Percentiles rank a stretch among this genome's conserved stretches.
phyloP scores from a whole-genome alignment of 805 yeast species.

The Candida sphagnicola region DNA sequence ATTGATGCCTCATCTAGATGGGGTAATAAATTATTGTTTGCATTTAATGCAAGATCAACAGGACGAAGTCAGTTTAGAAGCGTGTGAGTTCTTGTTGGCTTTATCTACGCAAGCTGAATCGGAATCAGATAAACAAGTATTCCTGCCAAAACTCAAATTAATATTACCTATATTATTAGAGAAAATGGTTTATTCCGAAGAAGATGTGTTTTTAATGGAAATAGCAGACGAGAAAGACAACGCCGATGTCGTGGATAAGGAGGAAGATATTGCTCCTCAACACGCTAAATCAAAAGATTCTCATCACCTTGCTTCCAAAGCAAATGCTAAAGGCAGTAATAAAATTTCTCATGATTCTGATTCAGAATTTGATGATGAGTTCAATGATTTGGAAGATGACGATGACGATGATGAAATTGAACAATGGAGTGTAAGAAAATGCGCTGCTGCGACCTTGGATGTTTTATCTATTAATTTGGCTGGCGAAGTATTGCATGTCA shows the following conservation, averaged over 20 bases:
- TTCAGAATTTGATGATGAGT: conserved; percentile 56
- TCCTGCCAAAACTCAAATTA: conserved; percentile 53
- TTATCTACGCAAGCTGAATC: conserved; percentile 64
- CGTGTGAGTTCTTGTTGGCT: conserved; percentile 84
- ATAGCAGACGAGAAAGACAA: conserved; percentile 70
- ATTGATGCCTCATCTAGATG: conserved; percentile 72
- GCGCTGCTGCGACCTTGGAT: conserved; percentile 92
- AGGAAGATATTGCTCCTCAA: conserved; percentile 83
- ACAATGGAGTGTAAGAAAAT: conserved; percentile 89
- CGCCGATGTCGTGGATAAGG: conserved; percentile 72
- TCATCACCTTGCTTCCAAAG: conserved; percentile 22
- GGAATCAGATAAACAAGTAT: conserved; percentile 26
- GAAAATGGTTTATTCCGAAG: conserved; percentile 86
- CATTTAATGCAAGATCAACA: conserved; percentile 61
- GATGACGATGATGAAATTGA: conserved; percentile 63
- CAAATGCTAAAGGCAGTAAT: conserved; percentile 9
- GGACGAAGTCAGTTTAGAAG: conserved; percentile 80
- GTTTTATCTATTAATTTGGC: conserved; percentile 69
- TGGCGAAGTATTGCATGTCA: conserved; percentile 56
- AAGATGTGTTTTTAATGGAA: conserved; percentile 64
- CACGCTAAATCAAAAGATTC: conserved; percentile 60
- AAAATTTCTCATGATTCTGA: conserved; percentile 15
- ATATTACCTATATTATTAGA: conserved; percentile 76
- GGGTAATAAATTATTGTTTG: conserved; percentile 79
- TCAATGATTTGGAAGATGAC: conserved; percentile 68